Evolutionary conservation across 129 eudicot species (phyloP).

Genomic region (Pittosporum tobira): DNA sequence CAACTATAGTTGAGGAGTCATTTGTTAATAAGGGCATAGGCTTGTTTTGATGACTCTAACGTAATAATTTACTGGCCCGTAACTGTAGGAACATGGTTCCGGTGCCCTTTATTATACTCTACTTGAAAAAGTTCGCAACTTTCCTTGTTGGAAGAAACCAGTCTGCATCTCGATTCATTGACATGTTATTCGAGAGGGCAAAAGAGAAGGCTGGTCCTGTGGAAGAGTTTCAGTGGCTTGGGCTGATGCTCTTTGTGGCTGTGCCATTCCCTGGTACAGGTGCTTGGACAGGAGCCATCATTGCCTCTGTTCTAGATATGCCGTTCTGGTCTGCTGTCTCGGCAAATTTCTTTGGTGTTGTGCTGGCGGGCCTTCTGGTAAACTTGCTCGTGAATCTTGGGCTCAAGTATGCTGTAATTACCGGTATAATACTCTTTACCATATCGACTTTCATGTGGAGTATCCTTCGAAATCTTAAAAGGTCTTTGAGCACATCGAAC

Average conservation of each 20-base stretch:
- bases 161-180: conserved; percentile 54
- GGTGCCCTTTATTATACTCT: conserved; percentile 73
- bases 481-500: conserved; percentile 30
- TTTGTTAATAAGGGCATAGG: no score
- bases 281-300: conserved; percentile 95
- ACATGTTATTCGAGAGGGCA: conserved; percentile 63
- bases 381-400: conserved; percentile 91
- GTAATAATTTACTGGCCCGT: neutral
- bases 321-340: conserved; percentile 92
- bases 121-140: conserved; percentile 65
- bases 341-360: conserved; percentile 91
- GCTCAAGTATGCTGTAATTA: conserved; percentile 67
- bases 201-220: conserved; percentile 87
- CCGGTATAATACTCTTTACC: conserved; percentile 55
- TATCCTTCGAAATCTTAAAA: conserved; percentile 50
- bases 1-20: neutral
- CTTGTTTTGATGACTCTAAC: neutral
- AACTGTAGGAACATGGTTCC: conserved; percentile 85
- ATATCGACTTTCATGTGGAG: conserved; percentile 96
- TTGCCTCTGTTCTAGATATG: conserved; percentile 84
- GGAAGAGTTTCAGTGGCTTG: conserved; percentile 96
- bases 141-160: conserved; percentile 57
- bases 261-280: conserved; percentile 99
- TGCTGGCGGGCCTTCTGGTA: conserved; percentile 80
- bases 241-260: conserved; percentile 89